Base-by-base conservation (phyloP, 2,329 filamentous ascomycete genomes). In the Fusarium denticulatum region DNA sequence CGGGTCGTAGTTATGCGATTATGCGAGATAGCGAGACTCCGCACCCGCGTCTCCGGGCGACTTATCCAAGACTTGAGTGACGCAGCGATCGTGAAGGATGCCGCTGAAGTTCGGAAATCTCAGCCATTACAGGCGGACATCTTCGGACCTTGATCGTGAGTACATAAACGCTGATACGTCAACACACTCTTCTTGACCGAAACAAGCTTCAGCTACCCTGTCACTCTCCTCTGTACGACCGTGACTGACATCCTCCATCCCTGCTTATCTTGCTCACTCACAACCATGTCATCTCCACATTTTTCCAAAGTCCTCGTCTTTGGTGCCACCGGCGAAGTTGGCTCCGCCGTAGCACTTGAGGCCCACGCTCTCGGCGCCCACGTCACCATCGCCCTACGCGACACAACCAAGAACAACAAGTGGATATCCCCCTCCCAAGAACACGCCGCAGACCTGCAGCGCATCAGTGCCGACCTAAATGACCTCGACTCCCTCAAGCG, bases 241-340 rank as follows among this genome's bases (percentile, higher is more conserved):
- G n/a, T 36, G 15, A 34, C 11, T 49, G 24, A 34, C 42, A 47
- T 18, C 15, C 4, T 26, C 30, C 24, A 30, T 49, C 40, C 56
- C 36, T 55, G 34, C 50, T 55, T 55, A 40, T 55, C 50, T 18
- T 14, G 20, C 11, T 15, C 12, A 14, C 28, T 24, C 36, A 37
- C 36, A 37, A 58, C 24, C 28, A 59, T 59, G 56, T 11, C 56
- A 32, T 32, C 57, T 16, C 39, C 57, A 50, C 36, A 53, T 37
- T 53, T 60, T 39, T 63, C 60, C 24, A 58, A 43, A n/a, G 42
- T 64, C 42, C 53, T 64, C n/a, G 28, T 64, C 26, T 59, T 64
- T 46, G 60, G 60, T 37, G 53, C 60, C 14, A 60, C 60, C 1
- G 60, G 60, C 45, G 42, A 64, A 36, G 53, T 64, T 24, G 60